Base-by-base conservation (phyloP, 164 flowering plant genomes). In the Kalanchoe fedtschenkoi region DNA sequence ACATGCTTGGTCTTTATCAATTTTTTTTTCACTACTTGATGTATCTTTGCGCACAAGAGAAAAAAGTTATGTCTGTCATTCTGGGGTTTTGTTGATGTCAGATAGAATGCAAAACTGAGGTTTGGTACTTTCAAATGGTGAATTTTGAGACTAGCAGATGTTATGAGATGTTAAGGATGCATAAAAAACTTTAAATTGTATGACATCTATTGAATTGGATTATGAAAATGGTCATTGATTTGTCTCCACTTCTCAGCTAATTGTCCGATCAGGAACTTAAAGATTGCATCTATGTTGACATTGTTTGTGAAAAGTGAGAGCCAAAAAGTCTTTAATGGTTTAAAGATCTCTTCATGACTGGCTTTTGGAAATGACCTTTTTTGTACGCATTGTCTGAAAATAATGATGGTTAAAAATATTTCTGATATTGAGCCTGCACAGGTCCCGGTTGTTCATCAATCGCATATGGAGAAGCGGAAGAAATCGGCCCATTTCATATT, bases 401-500 rank as follows among this genome's bases (percentile, higher is more conserved):
- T 43, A 37, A 34, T 33, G 32, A 53, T 33, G n/a, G 30, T 17
- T 60, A 21, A 6, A 33, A 15, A 63, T 68, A 51, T 69, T 24
- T 66, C 32, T 44, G 15, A 16, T 26, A 10, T 11, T 13, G 17
- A 62, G 41, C 65, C 28, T 66, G n/a, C 66, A 13, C 51, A 89
- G 98, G 98, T 32, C 99, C 99, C 69, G 99, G 99, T 62, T 93
- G 97, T 71, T 93, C 96, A 47, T 90, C 98, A 10, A 81, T 90
- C 77, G 98, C 87, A 39, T 86, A 67, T 67, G 98, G 98, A 4
- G 76, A 80, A 69, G 95, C 97, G 51, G 96, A 83, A 64, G 98
- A 93, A 76, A 69, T 93, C n/a, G 97, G 98, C 33, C 97, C 98
- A 30, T 93, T 90, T 64, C 98, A 87, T 70, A 76, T 93, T 54